These are phyloP conservation scores for Rachicladosporium sp. DNA, from an alignment of 2,329 filamentous ascomycete species.

Conservation along the genomic window DNA sequence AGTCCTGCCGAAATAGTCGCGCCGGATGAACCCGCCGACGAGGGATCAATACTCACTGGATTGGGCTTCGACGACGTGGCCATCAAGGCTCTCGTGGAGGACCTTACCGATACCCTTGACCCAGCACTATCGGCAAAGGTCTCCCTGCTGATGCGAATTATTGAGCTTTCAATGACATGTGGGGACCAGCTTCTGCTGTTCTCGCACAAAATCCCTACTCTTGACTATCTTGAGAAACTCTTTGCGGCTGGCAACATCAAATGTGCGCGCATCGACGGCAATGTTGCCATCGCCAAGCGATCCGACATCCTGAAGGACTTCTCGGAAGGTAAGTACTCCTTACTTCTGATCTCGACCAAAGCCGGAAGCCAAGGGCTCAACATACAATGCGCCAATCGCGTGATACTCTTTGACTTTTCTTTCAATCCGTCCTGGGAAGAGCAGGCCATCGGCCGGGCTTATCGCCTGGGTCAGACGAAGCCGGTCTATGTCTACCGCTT, in stretches of 20 bases:
- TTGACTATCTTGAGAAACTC: constrained; percentile 55
- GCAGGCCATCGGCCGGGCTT: constrained; percentile 76
- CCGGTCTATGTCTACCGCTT: constrained; percentile 77
- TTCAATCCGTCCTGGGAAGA: constrained; percentile 75
- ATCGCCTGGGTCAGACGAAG: constrained; percentile 72
- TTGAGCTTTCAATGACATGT: constrained; percentile 48
- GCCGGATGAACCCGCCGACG: constrained; percentile 23
- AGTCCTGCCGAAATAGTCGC: constrained; percentile 5
- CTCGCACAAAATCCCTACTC: constrained; percentile 55
- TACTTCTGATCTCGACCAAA: constrained; percentile 72
- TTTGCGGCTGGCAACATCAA: constrained; percentile 37
- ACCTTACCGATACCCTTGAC: constrained; percentile 28
- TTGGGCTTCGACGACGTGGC: constrained; percentile 25
- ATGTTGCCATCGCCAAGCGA: constrained; percentile 42
- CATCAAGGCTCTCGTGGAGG: constrained; percentile 24
- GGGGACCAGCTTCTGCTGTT: constrained; percentile 74
- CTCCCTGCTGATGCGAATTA: constrained; percentile 52
- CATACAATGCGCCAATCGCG: constrained; percentile 69
- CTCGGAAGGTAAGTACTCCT: constrained; percentile 32
- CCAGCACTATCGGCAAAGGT: constrained; percentile 55
- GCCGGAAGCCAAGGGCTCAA: constrained; percentile 79
- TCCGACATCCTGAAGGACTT: constrained; percentile 56
- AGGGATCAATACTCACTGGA: constrained; percentile 21
- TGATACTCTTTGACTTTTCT: constrained; percentile 72
- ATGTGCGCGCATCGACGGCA: constrained; percentile 55